Evolutionary conservation across 2,329 filamentous ascomycete genomes (phyloP).

Genomic region (Aspergillus sp.): DNA sequence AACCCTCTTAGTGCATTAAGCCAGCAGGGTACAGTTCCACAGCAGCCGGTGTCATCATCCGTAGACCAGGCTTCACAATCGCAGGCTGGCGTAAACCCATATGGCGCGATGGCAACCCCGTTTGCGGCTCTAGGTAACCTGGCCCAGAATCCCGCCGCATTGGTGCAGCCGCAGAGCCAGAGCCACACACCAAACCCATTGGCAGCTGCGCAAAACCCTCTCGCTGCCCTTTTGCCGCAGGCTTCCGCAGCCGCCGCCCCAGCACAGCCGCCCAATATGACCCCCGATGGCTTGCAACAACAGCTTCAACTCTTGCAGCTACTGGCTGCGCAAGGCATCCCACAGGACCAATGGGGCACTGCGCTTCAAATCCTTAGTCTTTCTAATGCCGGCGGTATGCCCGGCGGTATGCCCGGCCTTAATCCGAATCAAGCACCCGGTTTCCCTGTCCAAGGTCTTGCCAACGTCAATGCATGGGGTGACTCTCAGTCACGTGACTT

Average conservation of each 20-base stretch:
- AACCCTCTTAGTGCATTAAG: constrained; percentile 57
- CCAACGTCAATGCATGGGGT: constrained; percentile 40
- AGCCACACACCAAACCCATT: constrained; percentile 48
- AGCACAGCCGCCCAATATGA: constrained; percentile 33
- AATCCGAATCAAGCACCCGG: constrained; percentile 40
- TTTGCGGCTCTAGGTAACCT: constrained; percentile 52
- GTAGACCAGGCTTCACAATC: constrained; percentile 50
- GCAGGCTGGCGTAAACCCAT: constrained; percentile 61
- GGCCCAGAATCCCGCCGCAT: constrained; percentile 37
- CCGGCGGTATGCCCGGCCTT: constrained; percentile 39
- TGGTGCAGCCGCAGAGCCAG: constrained; percentile 46
- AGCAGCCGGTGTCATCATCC: constrained; percentile 45
- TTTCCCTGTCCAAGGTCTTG: constrained; percentile 35
- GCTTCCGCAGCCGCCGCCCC: constrained; percentile 35
- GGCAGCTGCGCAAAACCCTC: constrained; percentile 43
- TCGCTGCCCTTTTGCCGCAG: constrained; percentile 50
- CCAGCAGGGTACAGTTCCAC: constrained; percentile 48
- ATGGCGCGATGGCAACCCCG: constrained; percentile 52
- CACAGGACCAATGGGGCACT: constrained; percentile 74
- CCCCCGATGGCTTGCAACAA: constrained; percentile 62
- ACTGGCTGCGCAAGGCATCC: constrained; percentile 73
- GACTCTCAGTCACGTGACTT: constrained; percentile 52
- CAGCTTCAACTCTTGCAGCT: constrained; percentile 77
- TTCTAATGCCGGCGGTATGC: constrained; percentile 40
- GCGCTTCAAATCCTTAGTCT: constrained; percentile 57